Evolutionary conservation across 2,329 filamentous ascomycete species (phyloP).

Genomic region (Capronia americana): DNA sequence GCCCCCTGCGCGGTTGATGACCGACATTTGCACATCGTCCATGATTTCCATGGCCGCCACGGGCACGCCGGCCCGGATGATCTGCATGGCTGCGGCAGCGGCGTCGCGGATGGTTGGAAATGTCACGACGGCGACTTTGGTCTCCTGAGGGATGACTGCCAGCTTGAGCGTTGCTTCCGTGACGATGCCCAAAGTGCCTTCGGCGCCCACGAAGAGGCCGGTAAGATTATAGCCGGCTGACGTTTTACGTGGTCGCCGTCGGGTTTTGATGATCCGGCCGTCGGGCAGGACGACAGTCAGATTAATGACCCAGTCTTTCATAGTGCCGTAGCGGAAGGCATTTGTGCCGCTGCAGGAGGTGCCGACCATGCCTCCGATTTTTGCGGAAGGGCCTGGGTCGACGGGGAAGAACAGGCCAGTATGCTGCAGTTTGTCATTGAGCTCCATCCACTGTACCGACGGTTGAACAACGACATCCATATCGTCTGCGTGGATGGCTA

Average conservation of each 20-base stretch:
- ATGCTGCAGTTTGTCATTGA: constrained; percentile 76
- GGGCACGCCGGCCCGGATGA: constrained; percentile 77
- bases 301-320: constrained; percentile 78
- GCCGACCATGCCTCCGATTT: constrained; percentile 67
- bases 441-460: constrained; percentile 86
- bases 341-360: constrained; percentile 71
- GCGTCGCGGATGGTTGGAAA: constrained; percentile 80
- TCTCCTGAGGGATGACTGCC: constrained; percentile 75
- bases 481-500: constrained; percentile 81
- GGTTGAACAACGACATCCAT: constrained; percentile 95
- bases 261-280: constrained; percentile 71
- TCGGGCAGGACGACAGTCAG: constrained; percentile 74
- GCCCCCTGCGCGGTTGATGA: constrained; percentile 75
- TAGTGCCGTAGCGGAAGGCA: constrained; percentile 71
- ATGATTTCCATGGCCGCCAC: constrained; percentile 83
- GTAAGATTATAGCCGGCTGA: constrained; percentile 86
- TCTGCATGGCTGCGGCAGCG: constrained; percentile 72
- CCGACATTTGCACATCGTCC: constrained; percentile 86
- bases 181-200: constrained; percentile 80
- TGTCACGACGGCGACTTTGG: constrained; percentile 78
- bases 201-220: constrained; percentile 77
- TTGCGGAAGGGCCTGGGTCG: constrained; percentile 74
- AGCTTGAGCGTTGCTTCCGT: constrained; percentile 85
- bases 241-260: constrained; percentile 77
- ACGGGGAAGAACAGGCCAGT: constrained; percentile 88